Percentiles rank a stretch among this genome's conserved stretches.
These are phyloP conservation scores for Sphaerulina musiva DNA, from an alignment of 2,329 filamentous ascomycete genomes.

Conservation along the genomic window DNA sequence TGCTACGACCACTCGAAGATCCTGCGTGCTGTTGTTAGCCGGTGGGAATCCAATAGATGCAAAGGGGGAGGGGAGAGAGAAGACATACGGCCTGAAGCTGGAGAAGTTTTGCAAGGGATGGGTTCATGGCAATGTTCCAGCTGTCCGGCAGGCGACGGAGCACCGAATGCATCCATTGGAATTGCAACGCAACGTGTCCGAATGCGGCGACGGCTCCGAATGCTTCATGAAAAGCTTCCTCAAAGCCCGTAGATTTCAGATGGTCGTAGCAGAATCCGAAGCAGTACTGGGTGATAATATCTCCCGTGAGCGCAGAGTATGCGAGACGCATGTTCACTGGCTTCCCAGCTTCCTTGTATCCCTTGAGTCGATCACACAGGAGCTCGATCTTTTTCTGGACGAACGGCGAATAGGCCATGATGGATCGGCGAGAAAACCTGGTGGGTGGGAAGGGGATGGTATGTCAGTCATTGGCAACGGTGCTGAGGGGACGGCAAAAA, in stretches of 20 bases:
- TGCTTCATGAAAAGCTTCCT: slow-evolving; percentile 9
- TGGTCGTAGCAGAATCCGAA: slow-evolving; percentile 17
- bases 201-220: slow-evolving; percentile 11
- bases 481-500: neutral
- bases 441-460: neutral
- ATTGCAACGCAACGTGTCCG: slow-evolving; percentile 14
- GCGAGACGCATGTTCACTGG: slow-evolving; percentile 14
- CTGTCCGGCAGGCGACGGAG: slow-evolving; percentile 9
- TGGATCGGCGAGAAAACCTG: slow-evolving; percentile 3
- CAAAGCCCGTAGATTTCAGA: slow-evolving; percentile 11
- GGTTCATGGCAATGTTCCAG: slow-evolving; percentile 15
- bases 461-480: neutral
- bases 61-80: neutral
- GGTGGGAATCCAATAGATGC: neutral
- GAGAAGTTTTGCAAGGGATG: neutral
- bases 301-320: slow-evolving; percentile 13
- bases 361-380: slow-evolving; percentile 7
- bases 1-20: neutral
- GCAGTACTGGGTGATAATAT: slow-evolving; percentile 17
- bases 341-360: slow-evolving; percentile 8
- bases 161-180: slow-evolving; percentile 9
- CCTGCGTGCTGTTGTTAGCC: neutral
- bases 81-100: neutral
- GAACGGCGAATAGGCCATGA: neutral
- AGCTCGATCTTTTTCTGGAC: slow-evolving; percentile 10